Base-by-base conservation (phyloP, 179 eudicot genomes). In the Beta lomatogona region DNA sequence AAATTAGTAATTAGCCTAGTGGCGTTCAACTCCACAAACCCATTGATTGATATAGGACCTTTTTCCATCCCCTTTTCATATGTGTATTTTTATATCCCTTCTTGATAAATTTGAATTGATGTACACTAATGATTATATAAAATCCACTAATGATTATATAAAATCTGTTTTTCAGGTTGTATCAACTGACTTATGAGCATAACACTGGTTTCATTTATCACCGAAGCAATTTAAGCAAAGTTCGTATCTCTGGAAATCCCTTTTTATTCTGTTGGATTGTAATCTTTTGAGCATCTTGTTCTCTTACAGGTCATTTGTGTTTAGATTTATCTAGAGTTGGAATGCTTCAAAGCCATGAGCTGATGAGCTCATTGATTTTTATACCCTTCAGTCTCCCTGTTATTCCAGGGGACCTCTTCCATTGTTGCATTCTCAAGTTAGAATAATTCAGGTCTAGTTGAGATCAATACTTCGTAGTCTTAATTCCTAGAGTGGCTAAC, bases 121-220 rank as follows among this genome's bases (percentile, higher is more conserved):
- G 1, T 55, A 55, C 59, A 55, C 14, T 55, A 55, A 55, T 55
- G 16, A 13, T 21, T 22, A 11, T 65, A 65, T 11, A 18, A 0
- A 3, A 3, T 65, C 44, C 59, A 55, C 14, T 55, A 55, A 55
- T 55, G 16, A 13, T 21, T 22, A 36, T 66, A 28, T 85, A 44
- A 71, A 71, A 83, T 80, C 57, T 78, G 86, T 82, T 88, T 88
- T 93, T 91, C 91, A 95, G 99, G 95, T 91, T 95, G 88, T 94
- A 89, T 87, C 99, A 94, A 90, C 90, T 95, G 71, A 92, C 91
- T 82, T 95, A 97, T 97, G 57, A 87, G 92, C 70, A 85, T 89
- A 87, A 89, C 68, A 86, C 87, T 85, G 98, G 96, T 86, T 95
- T 92, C 94, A 90, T 94, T 79, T 95, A 95, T 87, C 95, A 94